These are phyloP conservation scores for Malus hybrid DNA, from an alignment of 331 rosid species.

Conservation along the genomic window DNA sequence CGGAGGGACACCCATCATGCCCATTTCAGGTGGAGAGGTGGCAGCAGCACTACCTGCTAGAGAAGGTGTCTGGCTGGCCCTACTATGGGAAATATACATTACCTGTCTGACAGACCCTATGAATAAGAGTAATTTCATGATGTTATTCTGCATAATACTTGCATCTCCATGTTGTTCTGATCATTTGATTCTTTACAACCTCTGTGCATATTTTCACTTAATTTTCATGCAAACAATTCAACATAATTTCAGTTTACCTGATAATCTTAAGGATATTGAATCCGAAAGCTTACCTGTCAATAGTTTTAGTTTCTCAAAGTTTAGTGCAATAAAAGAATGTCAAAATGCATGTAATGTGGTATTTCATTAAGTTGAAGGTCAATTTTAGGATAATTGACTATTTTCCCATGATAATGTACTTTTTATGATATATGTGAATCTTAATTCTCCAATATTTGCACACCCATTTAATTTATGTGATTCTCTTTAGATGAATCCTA, in stretches of 20 bases:
- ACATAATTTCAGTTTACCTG: slow-evolving; percentile 17
- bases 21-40: no score
- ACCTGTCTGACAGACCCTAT: no score
- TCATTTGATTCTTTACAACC: no score
- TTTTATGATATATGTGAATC: neutral
- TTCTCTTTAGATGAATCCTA: neutral
- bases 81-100: no score
- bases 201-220: no score
- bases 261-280: slow-evolving; percentile 91
- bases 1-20: no score
- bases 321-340: slow-evolving; percentile 1
- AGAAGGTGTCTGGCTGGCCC: no score
- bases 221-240: no score
- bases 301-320: slow-evolving; percentile 17
- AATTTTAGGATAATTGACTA: neutral
- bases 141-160: no score
- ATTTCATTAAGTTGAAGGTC: slow-evolving; percentile 2
- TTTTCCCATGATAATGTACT: neutral
- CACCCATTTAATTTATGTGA: neutral
- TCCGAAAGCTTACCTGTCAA: slow-evolving; percentile 84
- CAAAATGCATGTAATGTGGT: neutral
- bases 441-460: neutral
- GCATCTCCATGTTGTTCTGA: no score
- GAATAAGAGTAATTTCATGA: no score
- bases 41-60: no score